Percentiles rank a stretch among this genome's conserved stretches.
Conservation (phyloP, 768 basidiomycete genomes). For the Russula griseocarnosa region DNA sequence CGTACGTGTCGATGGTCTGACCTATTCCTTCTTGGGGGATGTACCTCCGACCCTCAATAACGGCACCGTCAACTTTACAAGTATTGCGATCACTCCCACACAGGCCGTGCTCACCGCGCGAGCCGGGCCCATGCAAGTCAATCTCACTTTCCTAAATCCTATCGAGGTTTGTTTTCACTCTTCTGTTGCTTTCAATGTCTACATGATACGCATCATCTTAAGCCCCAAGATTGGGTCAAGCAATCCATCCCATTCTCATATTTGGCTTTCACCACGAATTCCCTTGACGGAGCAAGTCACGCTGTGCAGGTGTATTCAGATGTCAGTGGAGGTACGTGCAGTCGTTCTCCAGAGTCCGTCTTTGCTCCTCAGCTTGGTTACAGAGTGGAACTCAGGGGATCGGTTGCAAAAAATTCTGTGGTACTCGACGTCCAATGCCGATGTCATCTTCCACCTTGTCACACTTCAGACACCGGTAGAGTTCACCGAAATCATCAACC, state of each 20-base stretch:
- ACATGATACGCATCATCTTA: not conserved
- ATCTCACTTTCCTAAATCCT: constrained; percentile 41
- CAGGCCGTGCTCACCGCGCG: constrained; percentile 34
- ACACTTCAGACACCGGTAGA: constrained; percentile 9
- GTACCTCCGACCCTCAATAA: not conserved
- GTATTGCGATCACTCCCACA: constrained; percentile 37
- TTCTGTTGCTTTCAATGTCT: not conserved
- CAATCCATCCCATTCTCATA: constrained; percentile 43
- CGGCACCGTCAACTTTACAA: constrained; percentile 27
- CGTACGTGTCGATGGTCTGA: constrained; percentile 16
- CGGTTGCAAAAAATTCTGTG: constrained; percentile 12
- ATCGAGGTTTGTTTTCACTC: constrained; percentile 35
- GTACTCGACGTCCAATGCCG: not conserved
- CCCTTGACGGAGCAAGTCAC: constrained; percentile 37
- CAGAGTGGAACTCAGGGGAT: constrained; percentile 32
- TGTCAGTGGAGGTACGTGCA: constrained; percentile 36
- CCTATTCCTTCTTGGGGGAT: constrained; percentile 28
- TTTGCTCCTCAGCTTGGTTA: not conserved
- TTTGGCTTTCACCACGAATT: constrained; percentile 33
- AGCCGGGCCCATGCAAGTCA: constrained; percentile 39
- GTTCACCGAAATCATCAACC: constrained; percentile 23
- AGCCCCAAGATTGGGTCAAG: constrained; percentile 38
- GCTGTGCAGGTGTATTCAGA: constrained; percentile 40
- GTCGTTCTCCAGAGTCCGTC: not conserved
- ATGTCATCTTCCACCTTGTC: constrained; percentile 24